Base-by-base conservation (phyloP, 129 eudicot species). In the Artemisia argyi region DNA sequence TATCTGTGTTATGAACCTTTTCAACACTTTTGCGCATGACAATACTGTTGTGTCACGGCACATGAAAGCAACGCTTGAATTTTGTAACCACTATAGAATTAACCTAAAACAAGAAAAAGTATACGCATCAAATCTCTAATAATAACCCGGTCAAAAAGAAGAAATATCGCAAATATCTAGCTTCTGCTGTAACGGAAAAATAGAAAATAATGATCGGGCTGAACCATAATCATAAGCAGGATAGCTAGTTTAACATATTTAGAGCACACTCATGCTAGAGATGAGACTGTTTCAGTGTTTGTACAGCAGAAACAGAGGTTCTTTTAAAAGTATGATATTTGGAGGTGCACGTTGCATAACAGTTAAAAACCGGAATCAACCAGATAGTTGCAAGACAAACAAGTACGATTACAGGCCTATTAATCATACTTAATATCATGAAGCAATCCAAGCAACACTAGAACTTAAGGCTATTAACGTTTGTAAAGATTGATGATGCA, bases 21-120 rank as follows among this genome's bases (percentile, higher is more conserved):
- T 69, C 57, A 63, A 80, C 89, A 82, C 86, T 58, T 76, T 58
- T 30, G 82, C 67, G 91, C 97, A 88, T 86, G 90, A 83, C 92
- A 91, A 75, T 68, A 66, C 67, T 53, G 81, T 56, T 30, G 46
- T 71, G 77, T 69, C 66, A 63, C 64, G 47, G 81, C 67, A 75
- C 92, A 86, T 88, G 77, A 82, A 80, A 76, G 72, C 68, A 72
- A 70, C 42, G 70, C 77, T 73, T 65, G 57, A 63, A 80, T 58
- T 59, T 69, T 72, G 69, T 28, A 2, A 7, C 42, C 65, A 53
- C 32, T 75, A 76, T 19, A 63, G 57, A 52, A 54, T 20, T 20
- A 75, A n/a, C 79, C 73, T 75, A 75, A 44, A 66, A 75, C 32
- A 42, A 65, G 6, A 55, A 55, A 72, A 65, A 15, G 72, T 14